Evolutionary conservation across 441 rosid species (phyloP).

Genomic region (Rhodomyrtus psidioides): DNA sequence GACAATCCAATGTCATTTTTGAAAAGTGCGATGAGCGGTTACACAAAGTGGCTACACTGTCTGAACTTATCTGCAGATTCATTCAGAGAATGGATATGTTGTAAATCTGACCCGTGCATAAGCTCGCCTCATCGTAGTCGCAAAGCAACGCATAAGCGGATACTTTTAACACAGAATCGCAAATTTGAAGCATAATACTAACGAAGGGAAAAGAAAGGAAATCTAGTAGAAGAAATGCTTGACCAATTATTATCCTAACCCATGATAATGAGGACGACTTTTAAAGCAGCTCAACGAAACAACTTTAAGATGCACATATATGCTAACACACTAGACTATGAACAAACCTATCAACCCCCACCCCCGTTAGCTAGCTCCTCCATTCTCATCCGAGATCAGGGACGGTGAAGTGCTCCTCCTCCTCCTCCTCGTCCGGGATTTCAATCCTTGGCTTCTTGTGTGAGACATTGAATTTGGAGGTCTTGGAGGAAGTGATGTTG

Average conservation of each 20-base stretch:
- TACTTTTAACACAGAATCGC: not conserved
- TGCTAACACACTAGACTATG: not conserved
- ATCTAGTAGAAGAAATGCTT: not conserved
- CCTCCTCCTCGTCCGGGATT: constrained; percentile 35
- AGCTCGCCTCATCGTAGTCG: not conserved
- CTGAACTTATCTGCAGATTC: not conserved
- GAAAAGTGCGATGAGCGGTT: not conserved
- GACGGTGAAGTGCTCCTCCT: constrained; percentile 76
- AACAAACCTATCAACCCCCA: not conserved
- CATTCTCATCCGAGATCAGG: constrained; percentile 74
- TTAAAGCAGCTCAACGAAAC: not conserved
- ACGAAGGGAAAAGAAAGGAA: not conserved
- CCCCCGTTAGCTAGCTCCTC: not conserved
- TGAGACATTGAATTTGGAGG: not conserved
- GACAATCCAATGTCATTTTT: too few species aligned
- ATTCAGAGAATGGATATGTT: not conserved
- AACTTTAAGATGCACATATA: not conserved
- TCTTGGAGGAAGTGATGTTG: not conserved
- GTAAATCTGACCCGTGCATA: not conserved
- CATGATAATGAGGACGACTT: not conserved
- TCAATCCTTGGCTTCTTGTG: constrained; percentile 3
- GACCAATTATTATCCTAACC: not conserved
- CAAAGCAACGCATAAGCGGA: not conserved
- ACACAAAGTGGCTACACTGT: not conserved
- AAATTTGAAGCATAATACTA: not conserved